phyloP scores from a whole-genome alignment of 2,329 filamentous ascomycete species.

The Rachicladosporium sp. region DNA sequence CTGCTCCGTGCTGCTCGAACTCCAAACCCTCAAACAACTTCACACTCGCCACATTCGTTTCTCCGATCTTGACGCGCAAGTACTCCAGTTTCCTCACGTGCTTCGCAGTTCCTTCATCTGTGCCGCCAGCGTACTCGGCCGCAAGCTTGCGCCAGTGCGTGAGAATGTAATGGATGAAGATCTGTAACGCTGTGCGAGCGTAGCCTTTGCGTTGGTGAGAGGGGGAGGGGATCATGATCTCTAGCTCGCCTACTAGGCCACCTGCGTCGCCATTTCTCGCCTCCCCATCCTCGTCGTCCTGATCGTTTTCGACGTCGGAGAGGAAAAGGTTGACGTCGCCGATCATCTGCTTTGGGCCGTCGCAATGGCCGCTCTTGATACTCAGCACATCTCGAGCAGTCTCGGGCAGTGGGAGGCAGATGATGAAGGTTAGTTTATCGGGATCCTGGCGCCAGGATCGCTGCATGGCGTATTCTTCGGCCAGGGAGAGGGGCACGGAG shows the following conservation, averaged over 20 bases:
- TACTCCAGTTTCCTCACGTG: conserved; percentile 26
- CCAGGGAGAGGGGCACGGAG: conserved; percentile 67
- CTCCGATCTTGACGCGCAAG: conserved; percentile 51
- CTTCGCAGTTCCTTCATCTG: conserved; percentile 4
- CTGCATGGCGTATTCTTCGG: conserved; percentile 85
- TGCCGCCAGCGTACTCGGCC: conserved; percentile 35
- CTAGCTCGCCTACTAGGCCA: conserved; percentile 55
- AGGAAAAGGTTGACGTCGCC: conserved; percentile 58
- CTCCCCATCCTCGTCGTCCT: conserved; percentile 24
- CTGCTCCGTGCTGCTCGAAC: conserved; percentile 39
- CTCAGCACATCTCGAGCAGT: too few relatives aligned
- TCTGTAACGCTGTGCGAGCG: conserved; percentile 51
- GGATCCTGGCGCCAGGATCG: conserved; percentile 66
- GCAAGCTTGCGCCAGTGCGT: conserved; percentile 43
- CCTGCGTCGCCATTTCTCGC: too few relatives aligned
- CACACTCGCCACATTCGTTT: conserved; percentile 45
- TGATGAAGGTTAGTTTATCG: conserved; percentile 89
- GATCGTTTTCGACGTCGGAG: conserved; percentile 39
- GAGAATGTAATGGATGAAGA: conserved; percentile 59
- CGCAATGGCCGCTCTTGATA: conserved; percentile 29
- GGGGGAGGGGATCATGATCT: conserved; percentile 68
- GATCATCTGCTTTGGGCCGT: conserved; percentile 39
- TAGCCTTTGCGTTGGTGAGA: conserved; percentile 48
- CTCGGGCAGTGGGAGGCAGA: conserved; percentile 41
- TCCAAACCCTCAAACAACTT: conserved; percentile 48